A percentile compares a stretch with the other conserved stretches of the same genome.
phyloP scores from a whole-genome alignment of 345 rosid genomes.

The Carallia brachiata region DNA sequence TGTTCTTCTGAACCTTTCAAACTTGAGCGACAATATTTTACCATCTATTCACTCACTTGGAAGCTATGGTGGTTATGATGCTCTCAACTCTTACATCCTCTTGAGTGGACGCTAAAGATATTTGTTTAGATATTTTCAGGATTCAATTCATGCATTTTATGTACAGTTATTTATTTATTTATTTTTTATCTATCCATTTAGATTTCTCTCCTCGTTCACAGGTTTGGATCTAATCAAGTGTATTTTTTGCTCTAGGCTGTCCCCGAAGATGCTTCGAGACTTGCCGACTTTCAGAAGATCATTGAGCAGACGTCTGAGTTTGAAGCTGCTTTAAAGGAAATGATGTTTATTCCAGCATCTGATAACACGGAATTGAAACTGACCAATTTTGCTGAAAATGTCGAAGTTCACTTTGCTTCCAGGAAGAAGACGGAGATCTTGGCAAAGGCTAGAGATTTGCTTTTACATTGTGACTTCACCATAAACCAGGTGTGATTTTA shows the following conservation, averaged over 20 bases:
- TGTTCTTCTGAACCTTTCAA: conserved; percentile 22
- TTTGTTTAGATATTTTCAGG: not conserved
- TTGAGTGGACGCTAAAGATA: not conserved
- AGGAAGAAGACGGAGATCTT: conserved; percentile 78
- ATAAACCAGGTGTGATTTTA: conserved; percentile 59
- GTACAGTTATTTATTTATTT: not conserved
- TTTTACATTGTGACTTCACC: conserved; percentile 72
- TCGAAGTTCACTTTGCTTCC: conserved; percentile 95
- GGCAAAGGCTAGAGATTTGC: conserved; percentile 81
- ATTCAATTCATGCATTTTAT: not conserved
- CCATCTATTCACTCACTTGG: not conserved
- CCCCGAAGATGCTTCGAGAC: conserved; percentile 90
- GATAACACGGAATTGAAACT: conserved; percentile 63
- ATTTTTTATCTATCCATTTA: not conserved
- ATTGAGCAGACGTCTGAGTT: conserved; percentile 63
- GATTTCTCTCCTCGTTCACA: not conserved
- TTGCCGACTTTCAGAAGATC: conserved; percentile 80
- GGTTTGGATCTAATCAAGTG: not conserved
- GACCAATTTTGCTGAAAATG: conserved; percentile 79
- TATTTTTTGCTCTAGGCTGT: conserved; percentile 58
- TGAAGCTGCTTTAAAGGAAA: conserved; percentile 63
- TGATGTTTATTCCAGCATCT: conserved; percentile 65
- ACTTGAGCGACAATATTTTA: not conserved
- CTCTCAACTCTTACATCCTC: not conserved
- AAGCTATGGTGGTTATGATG: not conserved